Conservation (phyloP, 164 flowering plant species). For the Umbilicus rupestris region DNA sequence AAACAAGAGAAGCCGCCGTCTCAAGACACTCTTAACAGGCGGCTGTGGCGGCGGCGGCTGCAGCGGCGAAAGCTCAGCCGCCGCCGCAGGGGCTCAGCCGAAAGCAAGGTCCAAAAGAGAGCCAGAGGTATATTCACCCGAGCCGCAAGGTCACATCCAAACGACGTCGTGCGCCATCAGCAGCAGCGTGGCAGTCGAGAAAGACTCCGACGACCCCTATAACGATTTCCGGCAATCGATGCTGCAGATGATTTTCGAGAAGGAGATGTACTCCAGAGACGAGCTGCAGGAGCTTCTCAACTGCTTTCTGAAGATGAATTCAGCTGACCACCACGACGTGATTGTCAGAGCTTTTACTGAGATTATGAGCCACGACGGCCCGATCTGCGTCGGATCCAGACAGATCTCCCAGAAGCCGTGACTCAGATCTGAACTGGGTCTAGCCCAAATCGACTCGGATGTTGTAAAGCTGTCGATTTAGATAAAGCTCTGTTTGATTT, state of each 20-base stretch:
- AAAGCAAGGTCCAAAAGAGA: background rate
- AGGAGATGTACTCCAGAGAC: conserved; percentile 7
- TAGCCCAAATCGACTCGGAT: background rate
- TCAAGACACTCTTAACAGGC: background rate
- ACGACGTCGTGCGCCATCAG: background rate
- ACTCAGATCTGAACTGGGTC: background rate
- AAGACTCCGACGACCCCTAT: conserved; percentile 2
- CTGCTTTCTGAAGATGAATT: conserved; percentile 6
- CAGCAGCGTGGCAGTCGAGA: background rate
- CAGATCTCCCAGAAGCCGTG: conserved; percentile 3
- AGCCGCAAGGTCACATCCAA: background rate
- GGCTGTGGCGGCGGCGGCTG: background rate
- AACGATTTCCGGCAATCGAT: conserved; percentile 10
- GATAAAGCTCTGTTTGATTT: background rate
- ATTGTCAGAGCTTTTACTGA: conserved; percentile 8
- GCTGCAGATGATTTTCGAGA: conserved; percentile 9
- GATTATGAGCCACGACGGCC: conserved; percentile 5
- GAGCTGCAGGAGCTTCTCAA: conserved; percentile 8
- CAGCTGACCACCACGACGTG: background rate
- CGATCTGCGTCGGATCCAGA: background rate
- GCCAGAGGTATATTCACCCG: background rate
- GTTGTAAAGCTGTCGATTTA: background rate
- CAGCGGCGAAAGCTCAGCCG: background rate
- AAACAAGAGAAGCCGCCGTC: background rate
- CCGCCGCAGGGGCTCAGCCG: background rate